Percentiles rank a stretch among this genome's conserved stretches.
Evolutionary conservation across 2,329 filamentous ascomycete genomes (phyloP).

Genomic region (Aspergillus ochraceus): DNA sequence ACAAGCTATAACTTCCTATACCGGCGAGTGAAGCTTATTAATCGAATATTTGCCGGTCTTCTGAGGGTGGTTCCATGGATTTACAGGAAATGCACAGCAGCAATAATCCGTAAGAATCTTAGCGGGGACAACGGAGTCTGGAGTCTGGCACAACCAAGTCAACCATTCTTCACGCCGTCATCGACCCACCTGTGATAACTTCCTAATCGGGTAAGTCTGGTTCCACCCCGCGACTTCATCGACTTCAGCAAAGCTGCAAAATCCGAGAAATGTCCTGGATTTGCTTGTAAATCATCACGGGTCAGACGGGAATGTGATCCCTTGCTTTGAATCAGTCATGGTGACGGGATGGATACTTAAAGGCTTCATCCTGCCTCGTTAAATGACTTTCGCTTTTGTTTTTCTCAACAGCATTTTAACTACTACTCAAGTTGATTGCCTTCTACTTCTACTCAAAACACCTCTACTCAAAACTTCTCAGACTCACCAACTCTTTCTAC

Average conservation of each 20-base stretch:
- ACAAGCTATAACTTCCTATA: no score
- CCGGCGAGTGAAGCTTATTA: no score
- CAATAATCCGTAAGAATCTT: no score
- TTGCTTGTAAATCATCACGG: background rate
- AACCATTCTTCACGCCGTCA: no score
- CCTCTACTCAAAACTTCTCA: background rate
- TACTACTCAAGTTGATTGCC: background rate
- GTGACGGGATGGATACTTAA: background rate
- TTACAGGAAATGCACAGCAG: no score
- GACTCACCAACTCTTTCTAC: background rate
- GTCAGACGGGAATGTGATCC: no score
- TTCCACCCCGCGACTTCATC: background rate
- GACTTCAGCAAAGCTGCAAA: background rate
- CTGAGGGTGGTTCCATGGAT: no score
- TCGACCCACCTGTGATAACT: constrained; percentile 1
- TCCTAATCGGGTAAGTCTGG: constrained; percentile 2
- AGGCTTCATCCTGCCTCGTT: background rate
- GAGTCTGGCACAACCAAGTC: no score
- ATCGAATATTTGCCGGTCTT: no score
- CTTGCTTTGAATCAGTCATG: no score
- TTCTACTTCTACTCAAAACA: background rate
- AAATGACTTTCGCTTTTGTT: background rate
- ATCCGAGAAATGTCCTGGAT: background rate
- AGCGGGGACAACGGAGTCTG: no score
- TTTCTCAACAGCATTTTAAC: background rate